Conservation (phyloP, 2,329 filamentous ascomycete genomes). For the Neobulgaria alba region DNA sequence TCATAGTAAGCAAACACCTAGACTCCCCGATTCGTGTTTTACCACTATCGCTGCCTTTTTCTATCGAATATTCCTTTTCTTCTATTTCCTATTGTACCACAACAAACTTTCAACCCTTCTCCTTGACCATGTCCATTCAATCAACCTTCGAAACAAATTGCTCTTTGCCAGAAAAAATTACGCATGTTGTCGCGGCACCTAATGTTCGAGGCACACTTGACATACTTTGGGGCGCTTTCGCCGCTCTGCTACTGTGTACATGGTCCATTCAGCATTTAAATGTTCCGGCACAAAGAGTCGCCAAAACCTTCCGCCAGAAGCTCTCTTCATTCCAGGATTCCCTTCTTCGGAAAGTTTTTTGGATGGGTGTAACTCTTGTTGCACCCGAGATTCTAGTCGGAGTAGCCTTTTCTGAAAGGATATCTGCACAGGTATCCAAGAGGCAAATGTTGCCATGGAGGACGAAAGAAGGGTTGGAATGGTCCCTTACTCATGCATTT, state of each 20-base stretch:
- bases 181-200: background rate
- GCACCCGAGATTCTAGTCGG: slow-evolving; percentile 1
- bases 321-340: background rate
- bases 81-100: too few relatives aligned
- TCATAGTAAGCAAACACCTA: too few relatives aligned
- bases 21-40: too few relatives aligned
- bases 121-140: too few relatives aligned
- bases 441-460: background rate
- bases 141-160: too few relatives aligned
- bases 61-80: too few relatives aligned
- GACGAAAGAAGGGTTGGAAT: background rate
- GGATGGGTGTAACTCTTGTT: background rate
- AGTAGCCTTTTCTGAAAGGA: slow-evolving; percentile 1
- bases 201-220: background rate
- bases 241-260: background rate
- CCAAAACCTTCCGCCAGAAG: background rate
- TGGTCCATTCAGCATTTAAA: background rate
- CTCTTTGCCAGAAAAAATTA: background rate
- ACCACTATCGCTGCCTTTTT: too few relatives aligned
- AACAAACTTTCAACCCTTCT: too few relatives aligned
- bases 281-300: background rate
- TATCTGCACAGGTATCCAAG: background rate
- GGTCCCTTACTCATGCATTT: slow-evolving; percentile 1
- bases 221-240: background rate
- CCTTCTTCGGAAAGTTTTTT: background rate